These are phyloP conservation scores for Pleurotus pulmonarius DNA, from an alignment of 768 basidiomycete genomes.

Conservation along the genomic window DNA sequence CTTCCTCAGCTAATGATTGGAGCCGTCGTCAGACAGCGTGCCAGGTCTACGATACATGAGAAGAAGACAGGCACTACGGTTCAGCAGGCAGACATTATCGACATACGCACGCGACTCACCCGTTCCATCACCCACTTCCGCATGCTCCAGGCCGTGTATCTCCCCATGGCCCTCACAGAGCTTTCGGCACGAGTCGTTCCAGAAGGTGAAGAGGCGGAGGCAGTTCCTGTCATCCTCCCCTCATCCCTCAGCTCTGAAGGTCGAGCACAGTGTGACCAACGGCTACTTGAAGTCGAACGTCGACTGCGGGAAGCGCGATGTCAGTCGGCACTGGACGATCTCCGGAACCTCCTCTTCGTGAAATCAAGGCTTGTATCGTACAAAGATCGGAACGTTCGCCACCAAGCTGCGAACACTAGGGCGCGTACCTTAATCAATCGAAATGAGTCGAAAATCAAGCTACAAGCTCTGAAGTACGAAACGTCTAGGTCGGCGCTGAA, in stretches of 20 bases:
- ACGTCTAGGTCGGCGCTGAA: too few relatives aligned
- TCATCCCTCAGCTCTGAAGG: background rate
- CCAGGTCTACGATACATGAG: too few relatives aligned
- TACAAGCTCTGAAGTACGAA: too few relatives aligned
- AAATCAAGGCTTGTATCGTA: too few relatives aligned
- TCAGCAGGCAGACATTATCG: background rate
- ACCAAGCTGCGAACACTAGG: too few relatives aligned
- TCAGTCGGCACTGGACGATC: too few relatives aligned
- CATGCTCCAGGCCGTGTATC: background rate
- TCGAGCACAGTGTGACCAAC: background rate
- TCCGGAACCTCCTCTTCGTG: too few relatives aligned
- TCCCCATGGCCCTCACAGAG: background rate
- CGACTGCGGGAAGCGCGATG: too few relatives aligned
- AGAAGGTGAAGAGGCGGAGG: background rate
- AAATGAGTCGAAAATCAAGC: too few relatives aligned
- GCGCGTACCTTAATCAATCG: too few relatives aligned
- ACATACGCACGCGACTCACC: background rate
- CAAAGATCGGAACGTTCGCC: too few relatives aligned
- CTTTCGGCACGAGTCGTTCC: background rate
- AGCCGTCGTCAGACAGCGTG: background rate
- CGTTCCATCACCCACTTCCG: background rate
- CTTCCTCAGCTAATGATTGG: background rate
- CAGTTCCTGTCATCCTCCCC: background rate
- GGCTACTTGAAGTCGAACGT: too few relatives aligned
- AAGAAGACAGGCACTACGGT: background rate